A percentile compares a stretch with the other conserved stretches of the same genome.
phyloP scores from a whole-genome alignment of 257 asterid genomes.

The Salvia splendens region DNA sequence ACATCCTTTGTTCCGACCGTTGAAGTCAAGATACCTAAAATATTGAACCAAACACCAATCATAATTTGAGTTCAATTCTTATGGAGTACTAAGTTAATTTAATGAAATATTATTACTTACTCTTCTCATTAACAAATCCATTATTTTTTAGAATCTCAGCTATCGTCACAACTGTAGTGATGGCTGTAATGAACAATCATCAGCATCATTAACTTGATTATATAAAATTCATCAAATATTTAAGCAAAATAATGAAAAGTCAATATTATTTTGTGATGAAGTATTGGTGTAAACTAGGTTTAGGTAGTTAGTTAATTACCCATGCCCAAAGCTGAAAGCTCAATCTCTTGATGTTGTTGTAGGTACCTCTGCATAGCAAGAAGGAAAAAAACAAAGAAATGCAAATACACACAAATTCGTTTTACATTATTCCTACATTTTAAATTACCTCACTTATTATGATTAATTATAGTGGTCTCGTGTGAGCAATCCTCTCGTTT shows the following conservation, averaged over 20 bases:
- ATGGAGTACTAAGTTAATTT: background rate
- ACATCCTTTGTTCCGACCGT: conserved; percentile 88
- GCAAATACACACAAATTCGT: too few species aligned
- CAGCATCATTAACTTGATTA: background rate
- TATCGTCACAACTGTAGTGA: conserved; percentile 88
- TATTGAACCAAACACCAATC: background rate
- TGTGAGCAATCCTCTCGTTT: too few species aligned
- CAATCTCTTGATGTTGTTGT: conserved; percentile 91
- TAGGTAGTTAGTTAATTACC: conserved; percentile 68
- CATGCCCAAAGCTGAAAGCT: conserved; percentile 98
- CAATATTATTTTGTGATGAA: background rate
- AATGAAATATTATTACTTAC: conserved; percentile 41
- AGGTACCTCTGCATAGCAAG: conserved; percentile 69
- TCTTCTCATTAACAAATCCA: conserved; percentile 82
- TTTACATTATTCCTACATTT: too few species aligned
- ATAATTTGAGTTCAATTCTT: background rate
- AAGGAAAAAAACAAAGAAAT: background rate
- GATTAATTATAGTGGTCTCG: too few species aligned
- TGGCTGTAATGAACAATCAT: conserved; percentile 52
- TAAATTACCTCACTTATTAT: too few species aligned
- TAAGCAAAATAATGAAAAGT: background rate
- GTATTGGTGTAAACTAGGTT: background rate
- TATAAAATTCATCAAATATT: background rate
- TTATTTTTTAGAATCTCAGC: conserved; percentile 87
- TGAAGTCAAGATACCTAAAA: conserved; percentile 68